Conservation (phyloP, 2,329 filamentous ascomycete species). For the Hortaea werneckii region DNA sequence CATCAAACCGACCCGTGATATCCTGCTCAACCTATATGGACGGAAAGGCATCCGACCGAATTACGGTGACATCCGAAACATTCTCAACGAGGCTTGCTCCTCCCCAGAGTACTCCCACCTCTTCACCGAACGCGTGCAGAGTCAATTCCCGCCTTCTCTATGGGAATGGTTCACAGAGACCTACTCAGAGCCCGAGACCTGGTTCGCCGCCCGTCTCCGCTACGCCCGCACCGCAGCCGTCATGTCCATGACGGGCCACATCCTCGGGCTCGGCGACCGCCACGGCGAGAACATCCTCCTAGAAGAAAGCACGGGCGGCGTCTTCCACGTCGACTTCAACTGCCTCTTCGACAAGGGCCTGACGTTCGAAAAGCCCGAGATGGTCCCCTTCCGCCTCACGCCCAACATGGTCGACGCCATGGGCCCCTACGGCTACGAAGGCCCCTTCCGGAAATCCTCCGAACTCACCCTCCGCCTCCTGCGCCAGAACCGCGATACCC, state of each 20-base stretch:
- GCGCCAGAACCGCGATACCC: conserved; percentile 83
- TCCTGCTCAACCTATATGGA: conserved; percentile 68
- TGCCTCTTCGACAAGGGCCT: conserved; percentile 97
- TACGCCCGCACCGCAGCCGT: conserved; percentile 94
- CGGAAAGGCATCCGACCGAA: conserved; percentile 59
- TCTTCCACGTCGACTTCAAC: conserved; percentile 98
- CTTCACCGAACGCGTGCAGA: conserved; percentile 57
- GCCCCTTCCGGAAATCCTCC: conserved; percentile 81
- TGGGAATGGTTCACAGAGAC: conserved; percentile 93
- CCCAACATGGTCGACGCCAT: conserved; percentile 99
- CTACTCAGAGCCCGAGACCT: conserved; percentile 83
- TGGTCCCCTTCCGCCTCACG: conserved; percentile 90
- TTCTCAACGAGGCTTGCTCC: conserved; percentile 56
- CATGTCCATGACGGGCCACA: conserved; percentile 99
- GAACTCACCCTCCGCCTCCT: conserved; percentile 80
- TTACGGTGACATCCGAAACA: conserved; percentile 53
- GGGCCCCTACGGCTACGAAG: conserved; percentile 84
- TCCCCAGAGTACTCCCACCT: conserved; percentile 53
- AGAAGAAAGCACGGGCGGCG: conserved; percentile 84
- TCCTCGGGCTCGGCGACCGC: conserved; percentile 83
- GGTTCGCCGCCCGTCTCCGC: conserved; percentile 78
- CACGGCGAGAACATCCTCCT: conserved; percentile 96
- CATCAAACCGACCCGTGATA: conserved; percentile 85
- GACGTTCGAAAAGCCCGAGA: conserved; percentile 88
- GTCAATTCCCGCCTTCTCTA: conserved; percentile 70